phyloP scores from a whole-genome alignment of 1,139 yeast species.

The Eremothecium cymbalariae region DNA sequence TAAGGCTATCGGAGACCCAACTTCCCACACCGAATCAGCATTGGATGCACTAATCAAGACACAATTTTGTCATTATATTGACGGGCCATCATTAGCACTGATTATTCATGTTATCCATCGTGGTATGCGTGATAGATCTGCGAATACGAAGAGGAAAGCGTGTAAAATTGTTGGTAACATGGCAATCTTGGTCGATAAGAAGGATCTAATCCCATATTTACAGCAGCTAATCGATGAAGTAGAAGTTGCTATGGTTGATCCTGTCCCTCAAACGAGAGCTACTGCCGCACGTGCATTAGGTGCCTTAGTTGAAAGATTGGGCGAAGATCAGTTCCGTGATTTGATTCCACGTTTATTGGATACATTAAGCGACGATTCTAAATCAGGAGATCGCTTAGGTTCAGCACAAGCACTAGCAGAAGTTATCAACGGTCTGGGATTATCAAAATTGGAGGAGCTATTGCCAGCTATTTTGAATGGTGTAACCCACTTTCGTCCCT shows the following conservation, averaged over 20 bases:
- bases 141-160: slow-evolving; percentile 84
- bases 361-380: slow-evolving; percentile 71
- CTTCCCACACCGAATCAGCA: slow-evolving; percentile 80
- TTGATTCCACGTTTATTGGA: slow-evolving; percentile 73
- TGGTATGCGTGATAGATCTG: slow-evolving; percentile 92
- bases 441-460: slow-evolving; percentile 77
- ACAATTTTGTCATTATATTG: slow-evolving; percentile 93
- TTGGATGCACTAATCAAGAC: slow-evolving; percentile 80
- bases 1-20: slow-evolving; percentile 93
- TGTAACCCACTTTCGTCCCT: slow-evolving; percentile 56
- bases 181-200: slow-evolving; percentile 89
- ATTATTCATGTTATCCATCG: slow-evolving; percentile 91
- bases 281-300: slow-evolving; percentile 98
- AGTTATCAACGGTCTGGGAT: slow-evolving; percentile 85
- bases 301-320: slow-evolving; percentile 88
- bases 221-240: slow-evolving; percentile 69
- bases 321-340: slow-evolving; percentile 92
- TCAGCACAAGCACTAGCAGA: slow-evolving; percentile 97
- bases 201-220: slow-evolving; percentile 79
- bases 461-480: slow-evolving; percentile 73
- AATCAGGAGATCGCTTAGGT: slow-evolving; percentile 89
- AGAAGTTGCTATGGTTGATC: slow-evolving; percentile 95
- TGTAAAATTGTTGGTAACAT: slow-evolving; percentile 98
- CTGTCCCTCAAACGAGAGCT: slow-evolving; percentile 94
- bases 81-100: slow-evolving; percentile 93